A percentile compares a stretch with the other conserved stretches of the same genome.
phyloP scores from a whole-genome alignment of 495 filamentous ascomycete species.

The Apodospora peruviana region DNA sequence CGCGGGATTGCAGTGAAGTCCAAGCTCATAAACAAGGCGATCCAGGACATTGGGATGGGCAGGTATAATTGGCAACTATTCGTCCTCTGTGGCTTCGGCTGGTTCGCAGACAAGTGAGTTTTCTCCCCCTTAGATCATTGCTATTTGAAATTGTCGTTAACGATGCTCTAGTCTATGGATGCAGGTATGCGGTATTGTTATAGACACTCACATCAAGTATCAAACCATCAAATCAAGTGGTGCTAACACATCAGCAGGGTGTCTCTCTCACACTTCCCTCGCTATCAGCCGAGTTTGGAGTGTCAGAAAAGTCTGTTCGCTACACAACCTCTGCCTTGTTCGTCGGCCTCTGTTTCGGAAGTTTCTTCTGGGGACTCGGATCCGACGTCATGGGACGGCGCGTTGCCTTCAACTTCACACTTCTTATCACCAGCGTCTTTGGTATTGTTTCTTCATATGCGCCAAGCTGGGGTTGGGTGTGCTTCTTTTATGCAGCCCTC shows the following conservation, averaged over 20 bases:
- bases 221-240: neutral
- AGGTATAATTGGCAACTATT: slow-evolving; percentile 83
- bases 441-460: slow-evolving; percentile 64
- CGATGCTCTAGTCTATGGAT: slow-evolving; percentile 54
- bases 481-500: slow-evolving; percentile 40
- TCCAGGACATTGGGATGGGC: slow-evolving; percentile 86
- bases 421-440: slow-evolving; percentile 66
- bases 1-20: slow-evolving; percentile 39
- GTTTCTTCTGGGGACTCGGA: slow-evolving; percentile 76
- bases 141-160: neutral
- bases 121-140: neutral
- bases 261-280: slow-evolving; percentile 73
- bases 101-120: slow-evolving; percentile 53
- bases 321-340: slow-evolving; percentile 49
- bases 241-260: slow-evolving; percentile 30
- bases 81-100: slow-evolving; percentile 76
- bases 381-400: slow-evolving; percentile 66
- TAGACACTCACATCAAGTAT: neutral
- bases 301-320: slow-evolving; percentile 45
- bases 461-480: slow-evolving; percentile 63
- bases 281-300: slow-evolving; percentile 59
- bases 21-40: slow-evolving; percentile 64
- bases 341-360: slow-evolving; percentile 63
- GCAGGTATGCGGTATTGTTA: slow-evolving; percentile 45
- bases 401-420: slow-evolving; percentile 72